A percentile compares a stretch with the other conserved stretches of the same genome.
Evolutionary conservation across 805 yeast genomes (phyloP).

Genomic region (Lipomyces spencermartinsiae): DNA sequence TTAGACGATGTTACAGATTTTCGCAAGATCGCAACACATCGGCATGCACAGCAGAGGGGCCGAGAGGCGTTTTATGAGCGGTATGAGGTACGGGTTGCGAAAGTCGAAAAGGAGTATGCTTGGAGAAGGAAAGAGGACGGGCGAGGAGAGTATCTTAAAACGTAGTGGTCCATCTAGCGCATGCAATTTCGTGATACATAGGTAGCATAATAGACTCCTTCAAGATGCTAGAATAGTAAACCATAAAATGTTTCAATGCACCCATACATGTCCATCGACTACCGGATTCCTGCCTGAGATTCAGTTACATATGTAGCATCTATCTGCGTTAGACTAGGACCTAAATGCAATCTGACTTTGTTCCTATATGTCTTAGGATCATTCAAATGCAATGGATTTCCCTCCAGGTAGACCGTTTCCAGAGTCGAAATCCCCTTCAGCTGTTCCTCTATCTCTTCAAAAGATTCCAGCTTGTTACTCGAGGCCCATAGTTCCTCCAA

Average conservation of each 20-base stretch:
- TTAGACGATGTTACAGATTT: conserved; percentile 8
- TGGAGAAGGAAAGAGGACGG: neutral
- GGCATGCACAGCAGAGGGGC: conserved; percentile 13
- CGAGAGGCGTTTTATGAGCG: conserved; percentile 5
- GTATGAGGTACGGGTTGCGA: conserved; percentile 9
- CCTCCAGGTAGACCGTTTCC: conserved; percentile 92
- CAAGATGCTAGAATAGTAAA: neutral
- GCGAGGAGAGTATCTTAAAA: neutral
- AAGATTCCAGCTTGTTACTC: conserved; percentile 69
- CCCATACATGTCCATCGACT: neutral
- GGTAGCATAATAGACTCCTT: neutral
- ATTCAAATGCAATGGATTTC: conserved; percentile 79
- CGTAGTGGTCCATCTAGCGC: neutral
- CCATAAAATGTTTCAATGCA: neutral
- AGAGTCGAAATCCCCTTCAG: conserved; percentile 66
- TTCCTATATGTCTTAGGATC: conserved; percentile 85
- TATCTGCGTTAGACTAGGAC: conserved; percentile 75
- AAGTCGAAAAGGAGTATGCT: conserved; percentile 13
- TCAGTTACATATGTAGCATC: conserved; percentile 72
- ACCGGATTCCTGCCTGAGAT: conserved; percentile 21
- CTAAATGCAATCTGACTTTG: conserved; percentile 75
- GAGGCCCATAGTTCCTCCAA: conserved; percentile 96
- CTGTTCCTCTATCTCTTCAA: conserved; percentile 70
- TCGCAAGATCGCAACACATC: neutral
- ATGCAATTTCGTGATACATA: neutral